Evolutionary conservation across 352 stramenopile species (phyloP).

Genomic region (Globisporangium cederbergense): DNA sequence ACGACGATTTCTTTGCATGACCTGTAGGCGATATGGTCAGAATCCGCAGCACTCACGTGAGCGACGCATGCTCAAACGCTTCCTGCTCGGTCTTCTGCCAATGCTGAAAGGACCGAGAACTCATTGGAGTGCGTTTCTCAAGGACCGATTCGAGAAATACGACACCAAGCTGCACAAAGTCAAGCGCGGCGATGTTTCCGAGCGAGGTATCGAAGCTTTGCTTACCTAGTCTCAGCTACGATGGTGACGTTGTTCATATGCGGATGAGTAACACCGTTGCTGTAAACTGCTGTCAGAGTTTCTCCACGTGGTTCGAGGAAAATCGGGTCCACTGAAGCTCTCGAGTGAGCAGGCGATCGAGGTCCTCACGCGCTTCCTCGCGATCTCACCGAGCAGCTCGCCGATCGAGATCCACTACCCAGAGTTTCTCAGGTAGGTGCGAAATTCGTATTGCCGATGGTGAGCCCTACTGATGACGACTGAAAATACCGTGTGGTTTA

Average conservation of each 20-base stretch:
- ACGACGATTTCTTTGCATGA: not conserved
- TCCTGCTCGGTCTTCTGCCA: slow-evolving; percentile 21
- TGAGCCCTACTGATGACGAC: too few species aligned
- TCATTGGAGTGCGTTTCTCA: slow-evolving; percentile 30
- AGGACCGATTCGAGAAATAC: slow-evolving; percentile 36
- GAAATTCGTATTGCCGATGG: too few species aligned
- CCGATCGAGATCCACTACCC: slow-evolving; percentile 26
- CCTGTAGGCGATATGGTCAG: slow-evolving; percentile 40
- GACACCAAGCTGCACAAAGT: slow-evolving; percentile 30
- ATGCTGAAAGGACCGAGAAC: slow-evolving; percentile 11
- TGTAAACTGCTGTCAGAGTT: slow-evolving; percentile 23
- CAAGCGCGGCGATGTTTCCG: slow-evolving; percentile 24
- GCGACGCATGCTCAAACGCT: slow-evolving; percentile 37
- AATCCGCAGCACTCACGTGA: slow-evolving; percentile 37
- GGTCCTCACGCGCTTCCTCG: slow-evolving; percentile 33
- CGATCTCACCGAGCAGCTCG: slow-evolving; percentile 24
- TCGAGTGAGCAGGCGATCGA: slow-evolving; percentile 32
- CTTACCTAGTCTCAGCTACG: too few species aligned
- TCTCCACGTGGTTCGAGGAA: slow-evolving; percentile 26
- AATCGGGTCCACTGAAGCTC: slow-evolving; percentile 23
- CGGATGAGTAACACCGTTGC: not conserved
- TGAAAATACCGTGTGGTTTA: not conserved
- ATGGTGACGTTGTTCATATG: too few species aligned
- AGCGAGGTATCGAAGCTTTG: slow-evolving; percentile 23
- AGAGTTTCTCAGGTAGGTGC: slow-evolving; percentile 27